Conservation (phyloP, 768 basidiomycete species). For the Tylopilus plumbeoviolaceoides region DNA sequence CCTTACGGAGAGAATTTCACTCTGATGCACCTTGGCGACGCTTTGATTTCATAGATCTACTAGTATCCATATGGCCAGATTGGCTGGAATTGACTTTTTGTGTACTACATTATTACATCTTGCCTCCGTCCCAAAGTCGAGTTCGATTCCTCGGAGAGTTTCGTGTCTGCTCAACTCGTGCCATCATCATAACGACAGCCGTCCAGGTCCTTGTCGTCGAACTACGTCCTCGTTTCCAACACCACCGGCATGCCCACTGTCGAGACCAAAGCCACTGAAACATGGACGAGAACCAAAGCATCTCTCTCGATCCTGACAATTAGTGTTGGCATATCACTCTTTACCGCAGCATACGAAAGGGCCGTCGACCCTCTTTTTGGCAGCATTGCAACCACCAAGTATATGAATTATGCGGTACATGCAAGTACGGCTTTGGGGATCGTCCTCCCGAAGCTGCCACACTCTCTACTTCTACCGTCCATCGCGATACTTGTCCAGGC, state of each 20-base stretch:
- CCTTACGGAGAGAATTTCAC: slow-evolving; percentile 36
- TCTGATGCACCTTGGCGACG: slow-evolving; percentile 7
- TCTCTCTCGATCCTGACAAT: slow-evolving; percentile 27
- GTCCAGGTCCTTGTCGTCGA: background rate
- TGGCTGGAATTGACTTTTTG: background rate
- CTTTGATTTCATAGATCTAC: no score
- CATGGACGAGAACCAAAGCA: slow-evolving; percentile 13
- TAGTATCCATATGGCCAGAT: no score
- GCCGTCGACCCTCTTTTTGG: slow-evolving; percentile 70
- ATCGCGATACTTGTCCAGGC: slow-evolving; percentile 40
- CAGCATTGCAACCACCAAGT: slow-evolving; percentile 46
- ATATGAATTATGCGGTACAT: slow-evolving; percentile 41
- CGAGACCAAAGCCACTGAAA: background rate
- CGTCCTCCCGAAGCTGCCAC: slow-evolving; percentile 28
- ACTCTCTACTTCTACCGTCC: slow-evolving; percentile 21
- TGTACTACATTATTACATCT: no score
- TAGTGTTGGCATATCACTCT: slow-evolving; percentile 45
- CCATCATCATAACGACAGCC: background rate
- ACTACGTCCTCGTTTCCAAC: background rate
- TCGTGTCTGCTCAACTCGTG: background rate
- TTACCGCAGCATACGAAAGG: slow-evolving; percentile 58
- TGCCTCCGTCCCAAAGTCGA: no score
- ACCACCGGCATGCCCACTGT: background rate
- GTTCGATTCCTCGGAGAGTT: background rate
- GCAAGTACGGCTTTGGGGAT: slow-evolving; percentile 35